phyloP scores from a whole-genome alignment of 208 protist species.

The Porcisia deanei region DNA sequence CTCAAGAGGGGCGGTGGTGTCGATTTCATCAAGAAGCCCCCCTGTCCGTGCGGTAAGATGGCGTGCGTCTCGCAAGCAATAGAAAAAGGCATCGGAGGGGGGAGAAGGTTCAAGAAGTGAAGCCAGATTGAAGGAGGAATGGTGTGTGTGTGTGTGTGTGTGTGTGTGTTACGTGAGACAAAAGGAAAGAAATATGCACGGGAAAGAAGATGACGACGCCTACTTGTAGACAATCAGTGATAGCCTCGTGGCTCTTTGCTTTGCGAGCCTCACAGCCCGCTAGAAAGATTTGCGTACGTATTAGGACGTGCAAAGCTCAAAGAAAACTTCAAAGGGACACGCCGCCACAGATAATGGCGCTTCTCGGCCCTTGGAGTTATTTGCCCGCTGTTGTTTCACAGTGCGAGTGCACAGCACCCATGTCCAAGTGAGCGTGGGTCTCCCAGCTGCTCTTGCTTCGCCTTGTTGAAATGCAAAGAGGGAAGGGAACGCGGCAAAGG shows the following conservation, averaged over 20 bases:
- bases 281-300: background rate
- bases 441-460: background rate
- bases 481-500: background rate
- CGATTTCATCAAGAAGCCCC: too few species aligned
- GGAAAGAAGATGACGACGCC: conserved; percentile 70
- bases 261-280: background rate
- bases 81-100: background rate
- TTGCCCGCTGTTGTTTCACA: background rate
- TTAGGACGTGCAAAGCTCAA: background rate
- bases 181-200: background rate
- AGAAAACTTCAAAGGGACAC: background rate
- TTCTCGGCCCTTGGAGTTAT: background rate
- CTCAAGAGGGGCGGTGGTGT: too few species aligned
- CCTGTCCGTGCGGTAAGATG: background rate
- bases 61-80: background rate
- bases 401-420: background rate
- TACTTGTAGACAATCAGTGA: background rate
- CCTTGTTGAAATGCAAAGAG: background rate
- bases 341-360: background rate
- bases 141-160: background rate
- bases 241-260: background rate
- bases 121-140: background rate
- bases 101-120: background rate
- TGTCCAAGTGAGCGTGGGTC: background rate
- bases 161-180: background rate